A percentile compares a stretch with the other conserved stretches of the same genome.
Conservation (phyloP, 257 asterid genomes). For the Solanum lycopersicoides region DNA sequence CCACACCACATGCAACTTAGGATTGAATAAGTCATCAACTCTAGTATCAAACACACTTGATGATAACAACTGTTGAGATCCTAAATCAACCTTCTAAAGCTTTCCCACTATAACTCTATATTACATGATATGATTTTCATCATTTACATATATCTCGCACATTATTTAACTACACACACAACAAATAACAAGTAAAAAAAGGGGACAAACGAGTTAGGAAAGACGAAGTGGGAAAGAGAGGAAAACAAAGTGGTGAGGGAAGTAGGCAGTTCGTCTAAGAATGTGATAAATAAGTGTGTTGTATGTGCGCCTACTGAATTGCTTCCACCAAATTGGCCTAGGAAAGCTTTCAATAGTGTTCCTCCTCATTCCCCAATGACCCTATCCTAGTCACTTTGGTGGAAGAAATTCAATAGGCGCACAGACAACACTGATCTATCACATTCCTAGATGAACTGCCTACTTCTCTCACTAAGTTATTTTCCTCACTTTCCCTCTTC, state of each 20-base stretch:
- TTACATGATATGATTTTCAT: no score
- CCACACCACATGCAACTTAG: constrained; percentile 58
- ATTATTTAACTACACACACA: no score
- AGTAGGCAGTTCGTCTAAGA: no score
- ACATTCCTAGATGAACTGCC: no score
- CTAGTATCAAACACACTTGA: constrained; percentile 19
- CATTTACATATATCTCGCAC: no score
- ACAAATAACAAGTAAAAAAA: no score
- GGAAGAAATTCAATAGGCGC: not conserved
- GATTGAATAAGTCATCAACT: constrained; percentile 37
- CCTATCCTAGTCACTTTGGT: constrained; percentile 45
- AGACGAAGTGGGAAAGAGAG: no score
- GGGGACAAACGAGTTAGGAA: no score
- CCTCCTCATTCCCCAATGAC: constrained; percentile 18
- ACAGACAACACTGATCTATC: constrained; percentile 10
- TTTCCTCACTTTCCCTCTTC: no score
- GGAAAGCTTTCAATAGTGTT: constrained; percentile 10
- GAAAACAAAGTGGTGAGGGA: no score
- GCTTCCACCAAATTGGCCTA: constrained; percentile 45
- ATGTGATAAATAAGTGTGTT: not conserved
- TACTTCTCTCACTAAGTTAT: no score
- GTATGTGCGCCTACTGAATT: not conserved
- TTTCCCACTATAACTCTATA: constrained; percentile 14
- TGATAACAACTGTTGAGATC: constrained; percentile 38
- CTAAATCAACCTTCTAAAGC: constrained; percentile 41